Conservation (phyloP, 257 asterid species). For the Cynanchum wilfordii region DNA sequence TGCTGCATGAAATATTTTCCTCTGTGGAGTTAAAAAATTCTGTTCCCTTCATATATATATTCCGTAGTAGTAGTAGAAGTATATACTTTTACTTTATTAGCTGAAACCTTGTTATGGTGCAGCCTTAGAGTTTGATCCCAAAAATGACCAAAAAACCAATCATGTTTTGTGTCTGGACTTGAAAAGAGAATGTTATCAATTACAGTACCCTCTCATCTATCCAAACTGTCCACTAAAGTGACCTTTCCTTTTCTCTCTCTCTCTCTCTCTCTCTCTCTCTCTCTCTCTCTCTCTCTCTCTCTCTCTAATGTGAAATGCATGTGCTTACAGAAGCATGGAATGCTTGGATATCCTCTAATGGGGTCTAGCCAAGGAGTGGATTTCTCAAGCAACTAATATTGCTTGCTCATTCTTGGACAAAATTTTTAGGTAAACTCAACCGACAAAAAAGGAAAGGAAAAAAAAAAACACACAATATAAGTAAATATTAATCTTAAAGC, state of each 20-base stretch:
- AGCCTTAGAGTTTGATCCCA: background rate
- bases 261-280: too few relatives aligned
- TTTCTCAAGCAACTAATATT: background rate
- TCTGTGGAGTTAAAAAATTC: too few relatives aligned
- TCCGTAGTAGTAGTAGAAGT: too few relatives aligned
- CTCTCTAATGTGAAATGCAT: background rate
- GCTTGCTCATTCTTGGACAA: background rate
- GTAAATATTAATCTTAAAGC: too few relatives aligned
- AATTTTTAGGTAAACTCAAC: background rate
- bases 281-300: too few relatives aligned
- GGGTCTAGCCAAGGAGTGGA: slow-evolving; percentile 5
- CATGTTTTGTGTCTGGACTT: slow-evolving; percentile 1
- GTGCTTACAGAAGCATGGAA: slow-evolving; percentile 6
- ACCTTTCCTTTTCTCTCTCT: background rate
- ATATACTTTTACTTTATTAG: background rate
- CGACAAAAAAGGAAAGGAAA: background rate
- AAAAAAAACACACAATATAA: too few relatives aligned
- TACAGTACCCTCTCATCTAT: background rate
- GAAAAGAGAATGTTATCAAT: slow-evolving; percentile 12
- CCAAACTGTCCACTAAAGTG: slow-evolving; percentile 11
- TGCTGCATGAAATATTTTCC: too few relatives aligned
- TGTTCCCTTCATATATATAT: too few relatives aligned
- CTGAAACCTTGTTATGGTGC: background rate
- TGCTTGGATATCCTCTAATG: background rate
- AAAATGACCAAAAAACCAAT: slow-evolving; percentile 14